These are phyloP conservation scores for Astragalus membranaceus DNA, from an alignment of 306 rosid species.

Conservation along the genomic window DNA sequence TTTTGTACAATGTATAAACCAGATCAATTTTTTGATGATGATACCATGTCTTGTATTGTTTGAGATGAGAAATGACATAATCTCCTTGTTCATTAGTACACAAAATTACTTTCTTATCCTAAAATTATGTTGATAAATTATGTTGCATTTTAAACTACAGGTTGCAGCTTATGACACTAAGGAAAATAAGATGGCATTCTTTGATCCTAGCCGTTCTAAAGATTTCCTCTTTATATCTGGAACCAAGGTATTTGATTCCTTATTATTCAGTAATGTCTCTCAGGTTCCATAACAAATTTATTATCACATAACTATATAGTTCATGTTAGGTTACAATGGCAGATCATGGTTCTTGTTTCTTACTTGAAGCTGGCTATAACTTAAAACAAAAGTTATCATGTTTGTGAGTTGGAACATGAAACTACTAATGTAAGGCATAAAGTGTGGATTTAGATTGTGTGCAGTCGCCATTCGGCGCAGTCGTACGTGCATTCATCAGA, in stretches of 20 bases:
- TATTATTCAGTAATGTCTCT: background rate
- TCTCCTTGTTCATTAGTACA: background rate
- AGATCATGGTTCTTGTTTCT: background rate
- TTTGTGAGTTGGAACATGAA: background rate
- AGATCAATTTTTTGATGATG: background rate
- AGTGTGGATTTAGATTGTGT: background rate
- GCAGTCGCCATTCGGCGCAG: too few species aligned
- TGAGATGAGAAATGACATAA: conserved; percentile 1
- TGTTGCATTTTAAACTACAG: conserved; percentile 38
- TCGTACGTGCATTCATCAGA: too few species aligned
- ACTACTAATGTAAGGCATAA: background rate
- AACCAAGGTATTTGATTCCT: conserved; percentile 63
- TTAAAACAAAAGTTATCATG: background rate
- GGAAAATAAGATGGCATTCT: conserved; percentile 87
- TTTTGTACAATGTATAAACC: background rate
- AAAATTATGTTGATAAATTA: background rate
- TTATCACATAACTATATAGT: background rate
- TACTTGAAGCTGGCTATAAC: background rate
- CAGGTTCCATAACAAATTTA: background rate
- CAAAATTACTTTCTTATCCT: background rate
- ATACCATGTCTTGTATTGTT: background rate
- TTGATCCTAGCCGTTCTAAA: conserved; percentile 73
- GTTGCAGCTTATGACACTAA: conserved; percentile 91
- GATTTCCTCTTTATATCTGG: conserved; percentile 97
- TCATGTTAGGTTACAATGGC: background rate